Evolutionary conservation across 2,329 filamentous ascomycete genomes (phyloP), one percentile per base, ranked within the genome.

Genomic region (Cladophialophora exuberans): DNA sequence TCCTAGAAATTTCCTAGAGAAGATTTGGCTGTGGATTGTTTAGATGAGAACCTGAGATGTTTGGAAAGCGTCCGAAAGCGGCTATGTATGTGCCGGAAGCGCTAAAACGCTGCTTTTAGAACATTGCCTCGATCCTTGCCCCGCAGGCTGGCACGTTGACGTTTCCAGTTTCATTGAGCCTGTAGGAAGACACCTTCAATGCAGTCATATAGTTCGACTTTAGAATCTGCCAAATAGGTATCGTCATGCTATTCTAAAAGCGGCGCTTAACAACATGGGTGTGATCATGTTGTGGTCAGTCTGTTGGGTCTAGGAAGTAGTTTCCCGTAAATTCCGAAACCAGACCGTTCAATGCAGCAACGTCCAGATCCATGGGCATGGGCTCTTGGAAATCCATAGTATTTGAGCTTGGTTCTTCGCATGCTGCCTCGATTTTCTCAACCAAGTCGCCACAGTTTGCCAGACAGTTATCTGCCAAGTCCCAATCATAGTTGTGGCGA

Each of bases 381-480:
- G 46, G 23, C 46, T 49, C 46, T 15, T 39, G 46, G 3, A 49
- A 39, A 39, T 25, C 46, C 46, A 18, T 17, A 6, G 48, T 33
- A 28, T 33, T 43, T 15, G 13, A 51, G 7, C 11, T 51, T 43
- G 48, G 18, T 25, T 30, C 48, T n/a, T 31, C 35, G 17, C 48
- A 51, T 31, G 48, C 48, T 10, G 48, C 20, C 48, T 61, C 56
- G 18, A 70, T 58, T 60, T 74, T 79, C 25, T 80, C 75, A 0
- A 81, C 68, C 10, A 80, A 64, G 9, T 79, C 77, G 4, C 69
- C 66, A 57, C 79, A 76, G 43, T 80, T 76, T 0, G 72, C 70
- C 1, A 82, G 64, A 55, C 79, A 81, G 3, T 78, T 70, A 43
- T 81, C 78, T 0, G 72, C 79, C 1, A 82, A 65, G 55, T 82